A percentile compares a stretch with the other conserved stretches of the same genome.
phyloP scores from a whole-genome alignment of 2,329 filamentous ascomycete genomes.

The Colletotrichum sp. region DNA sequence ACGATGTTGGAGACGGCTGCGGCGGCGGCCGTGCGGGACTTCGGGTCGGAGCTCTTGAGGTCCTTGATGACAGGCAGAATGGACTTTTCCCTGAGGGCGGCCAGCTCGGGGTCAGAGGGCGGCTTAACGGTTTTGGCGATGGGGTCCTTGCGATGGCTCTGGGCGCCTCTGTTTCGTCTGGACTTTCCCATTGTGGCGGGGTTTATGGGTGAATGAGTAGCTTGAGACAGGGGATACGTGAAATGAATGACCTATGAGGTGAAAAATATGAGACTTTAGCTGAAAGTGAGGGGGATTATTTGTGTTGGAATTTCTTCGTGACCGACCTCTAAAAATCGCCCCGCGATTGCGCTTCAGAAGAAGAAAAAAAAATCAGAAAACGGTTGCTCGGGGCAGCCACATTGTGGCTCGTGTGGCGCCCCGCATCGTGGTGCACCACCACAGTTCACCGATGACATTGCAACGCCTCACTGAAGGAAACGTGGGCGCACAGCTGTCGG shows the following conservation, averaged over 20 bases:
- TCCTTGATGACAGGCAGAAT: constrained; percentile 68
- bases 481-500: background rate
- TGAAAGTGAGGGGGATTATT: background rate
- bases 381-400: constrained; percentile 18
- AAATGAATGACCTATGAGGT: background rate
- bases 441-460: background rate
- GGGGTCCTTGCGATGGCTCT: constrained; percentile 56
- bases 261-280: background rate
- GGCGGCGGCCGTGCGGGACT: constrained; percentile 64
- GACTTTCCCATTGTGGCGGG: constrained; percentile 63
- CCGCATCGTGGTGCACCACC: background rate
- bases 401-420: constrained; percentile 5
- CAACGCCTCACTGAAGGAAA: background rate
- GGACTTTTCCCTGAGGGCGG: constrained; percentile 65
- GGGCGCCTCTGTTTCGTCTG: constrained; percentile 56
- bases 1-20: constrained; percentile 66
- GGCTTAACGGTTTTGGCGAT: constrained; percentile 64
- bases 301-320: background rate
- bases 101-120: constrained; percentile 67
- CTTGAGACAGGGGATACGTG: background rate
- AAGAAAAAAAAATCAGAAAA: constrained; percentile 5
- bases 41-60: constrained; percentile 63
- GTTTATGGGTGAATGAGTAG: background rate
- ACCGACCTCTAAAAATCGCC: background rate
- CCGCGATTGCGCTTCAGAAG: background rate